Evolutionary conservation across 2,329 filamentous ascomycete species (phyloP).

Genomic region (Phialocephala subalpina): DNA sequence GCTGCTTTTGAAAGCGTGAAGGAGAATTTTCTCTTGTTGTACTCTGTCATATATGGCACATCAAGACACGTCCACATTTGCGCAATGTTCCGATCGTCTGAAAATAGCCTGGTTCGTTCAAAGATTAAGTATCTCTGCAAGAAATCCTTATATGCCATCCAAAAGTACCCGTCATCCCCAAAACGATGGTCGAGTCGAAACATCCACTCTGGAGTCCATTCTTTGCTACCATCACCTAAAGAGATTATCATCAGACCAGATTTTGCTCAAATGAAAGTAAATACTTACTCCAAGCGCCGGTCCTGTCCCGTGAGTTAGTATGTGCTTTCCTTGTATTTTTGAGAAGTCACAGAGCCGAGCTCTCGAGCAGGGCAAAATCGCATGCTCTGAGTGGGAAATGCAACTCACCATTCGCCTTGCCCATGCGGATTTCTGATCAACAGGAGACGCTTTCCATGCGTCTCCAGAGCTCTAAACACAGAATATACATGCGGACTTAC

Average conservation of each 20-base stretch:
- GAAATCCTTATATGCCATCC: constrained; percentile 69
- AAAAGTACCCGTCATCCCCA: constrained; percentile 68
- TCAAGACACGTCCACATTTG: constrained; percentile 68
- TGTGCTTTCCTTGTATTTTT: no score
- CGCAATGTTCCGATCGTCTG: constrained; percentile 63
- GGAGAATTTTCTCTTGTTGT: constrained; percentile 66
- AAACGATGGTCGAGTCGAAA: constrained; percentile 66
- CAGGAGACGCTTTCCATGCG: constrained; percentile 59
- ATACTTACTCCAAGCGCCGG: constrained; percentile 55
- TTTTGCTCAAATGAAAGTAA: no score
- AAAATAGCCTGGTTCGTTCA: constrained; percentile 68
- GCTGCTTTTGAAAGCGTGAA: constrained; percentile 62
- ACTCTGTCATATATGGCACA: constrained; percentile 67
- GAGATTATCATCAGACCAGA: no score
- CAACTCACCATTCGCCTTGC: constrained; percentile 47
- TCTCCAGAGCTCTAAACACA: constrained; percentile 61
- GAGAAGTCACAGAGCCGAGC: constrained; percentile 56
- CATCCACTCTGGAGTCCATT: constrained; percentile 66
- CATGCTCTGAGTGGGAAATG: no score
- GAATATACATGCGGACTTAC: constrained; percentile 60
- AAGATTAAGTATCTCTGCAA: constrained; percentile 66
- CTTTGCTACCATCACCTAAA: constrained; percentile 62
- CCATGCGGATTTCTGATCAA: constrained; percentile 61
- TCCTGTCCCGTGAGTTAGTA: constrained; percentile 40
- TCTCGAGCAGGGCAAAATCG: no score